A percentile compares a stretch with the other conserved stretches of the same genome.
These are phyloP conservation scores for Neurospora tetrasperma DNA, from an alignment of 495 filamentous ascomycete genomes.

Conservation along the genomic window DNA sequence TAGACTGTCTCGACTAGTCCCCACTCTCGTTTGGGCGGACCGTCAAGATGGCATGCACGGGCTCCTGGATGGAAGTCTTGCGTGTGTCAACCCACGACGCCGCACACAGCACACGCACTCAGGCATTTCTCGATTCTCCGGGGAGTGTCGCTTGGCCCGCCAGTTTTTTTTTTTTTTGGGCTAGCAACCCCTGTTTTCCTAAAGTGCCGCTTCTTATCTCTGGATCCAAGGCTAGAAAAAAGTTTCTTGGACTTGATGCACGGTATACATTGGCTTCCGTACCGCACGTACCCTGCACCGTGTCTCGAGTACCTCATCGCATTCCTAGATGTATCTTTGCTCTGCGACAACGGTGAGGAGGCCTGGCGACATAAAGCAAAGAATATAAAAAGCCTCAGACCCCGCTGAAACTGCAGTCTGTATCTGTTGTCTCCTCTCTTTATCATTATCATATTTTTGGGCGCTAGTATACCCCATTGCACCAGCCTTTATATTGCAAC, in stretches of 20 bases:
- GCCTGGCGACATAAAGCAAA: slow-evolving; percentile 3
- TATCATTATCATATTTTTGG: neutral
- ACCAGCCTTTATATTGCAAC: slow-evolving; percentile 2
- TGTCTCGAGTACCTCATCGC: neutral
- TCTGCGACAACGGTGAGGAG: slow-evolving; percentile 1
- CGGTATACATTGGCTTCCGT: neutral
- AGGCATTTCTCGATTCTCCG: neutral
- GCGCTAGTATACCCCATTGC: slow-evolving; percentile 4
- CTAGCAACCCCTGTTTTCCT: neutral
- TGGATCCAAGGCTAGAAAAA: neutral
- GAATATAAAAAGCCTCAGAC: slow-evolving; percentile 13
- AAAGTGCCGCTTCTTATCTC: neutral
- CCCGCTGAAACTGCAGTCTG: slow-evolving; percentile 1
- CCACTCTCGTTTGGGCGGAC: neutral
- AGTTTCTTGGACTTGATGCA: neutral
- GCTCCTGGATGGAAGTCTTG: neutral
- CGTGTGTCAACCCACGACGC: neutral
- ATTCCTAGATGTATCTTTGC: neutral
- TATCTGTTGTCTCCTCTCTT: neutral
- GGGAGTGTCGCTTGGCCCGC: neutral
- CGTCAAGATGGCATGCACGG: neutral
- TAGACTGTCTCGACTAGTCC: neutral
- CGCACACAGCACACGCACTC: neutral
- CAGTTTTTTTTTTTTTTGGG: neutral
- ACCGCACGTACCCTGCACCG: neutral